Percentiles rank a stretch among this genome's conserved stretches.
These are phyloP conservation scores for Spongispora temasekensis DNA, from an alignment of 1,284 basidiomycete species.

Conservation along the genomic window DNA sequence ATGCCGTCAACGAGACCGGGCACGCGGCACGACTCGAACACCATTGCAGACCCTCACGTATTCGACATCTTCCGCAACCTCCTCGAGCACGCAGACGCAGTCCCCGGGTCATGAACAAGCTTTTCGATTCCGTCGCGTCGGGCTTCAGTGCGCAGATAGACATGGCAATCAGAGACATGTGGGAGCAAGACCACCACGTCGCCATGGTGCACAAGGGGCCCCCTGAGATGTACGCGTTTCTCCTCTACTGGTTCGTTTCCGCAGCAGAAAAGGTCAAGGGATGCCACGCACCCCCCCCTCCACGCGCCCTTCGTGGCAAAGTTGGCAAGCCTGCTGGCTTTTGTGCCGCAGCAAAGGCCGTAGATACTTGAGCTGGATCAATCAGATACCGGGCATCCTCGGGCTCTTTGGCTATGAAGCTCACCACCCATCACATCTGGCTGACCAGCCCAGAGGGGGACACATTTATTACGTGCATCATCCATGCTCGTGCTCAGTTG, in stretches of 20 bases:
- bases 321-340: constrained; percentile 57
- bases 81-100: constrained; percentile 64
- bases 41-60: constrained; percentile 62
- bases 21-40: constrained; percentile 70
- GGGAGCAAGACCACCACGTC: constrained; percentile 70
- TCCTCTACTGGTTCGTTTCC: constrained; percentile 83
- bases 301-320: constrained; percentile 55
- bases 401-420: constrained; percentile 66
- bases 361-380: constrained; percentile 73
- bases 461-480: constrained; percentile 73
- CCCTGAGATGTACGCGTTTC: constrained; percentile 87
- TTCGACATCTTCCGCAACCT: constrained; percentile 82
- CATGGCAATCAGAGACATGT: constrained; percentile 61
- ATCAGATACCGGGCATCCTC: constrained; percentile 72
- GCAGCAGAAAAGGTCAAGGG: constrained; percentile 77
- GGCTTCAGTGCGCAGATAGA: constrained; percentile 74
- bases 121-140: constrained; percentile 76
- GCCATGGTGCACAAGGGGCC: constrained; percentile 70
- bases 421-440: constrained; percentile 86
- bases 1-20: constrained; percentile 75
- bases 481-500: not conserved
- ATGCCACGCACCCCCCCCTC: too few species aligned
- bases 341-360: constrained; percentile 44
- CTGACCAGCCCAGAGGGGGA: constrained; percentile 83
- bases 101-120: constrained; percentile 74